Percentiles rank a stretch among this genome's conserved stretches.
These are phyloP conservation scores for Hirsutella minnesotensis DNA, from an alignment of 2,329 filamentous ascomycete species.

Conservation along the genomic window DNA sequence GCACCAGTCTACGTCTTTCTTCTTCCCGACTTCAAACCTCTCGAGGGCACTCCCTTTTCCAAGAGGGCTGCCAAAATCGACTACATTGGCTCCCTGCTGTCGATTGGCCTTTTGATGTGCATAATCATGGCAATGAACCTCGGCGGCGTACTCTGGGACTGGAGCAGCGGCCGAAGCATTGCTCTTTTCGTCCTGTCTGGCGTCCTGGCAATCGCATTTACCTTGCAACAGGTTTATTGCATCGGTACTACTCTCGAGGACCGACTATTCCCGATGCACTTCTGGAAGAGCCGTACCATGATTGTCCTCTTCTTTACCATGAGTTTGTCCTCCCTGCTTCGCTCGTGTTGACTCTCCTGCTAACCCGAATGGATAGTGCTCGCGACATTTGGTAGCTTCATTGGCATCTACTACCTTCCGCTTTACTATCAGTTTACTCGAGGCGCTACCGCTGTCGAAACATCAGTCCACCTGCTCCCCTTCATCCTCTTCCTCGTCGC, in stretches of 20 bases:
- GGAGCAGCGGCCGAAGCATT: constrained; percentile 30
- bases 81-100: constrained; percentile 29
- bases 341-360: no score
- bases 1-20: constrained; percentile 15
- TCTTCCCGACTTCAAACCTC: constrained; percentile 10
- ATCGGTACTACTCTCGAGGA: constrained; percentile 8
- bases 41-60: constrained; percentile 8
- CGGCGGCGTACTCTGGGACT: constrained; percentile 33
- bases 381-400: neutral
- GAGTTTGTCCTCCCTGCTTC: neutral
- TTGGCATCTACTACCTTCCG: neutral
- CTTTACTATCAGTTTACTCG: neutral
- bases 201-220: constrained; percentile 25
- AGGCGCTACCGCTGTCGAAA: neutral
- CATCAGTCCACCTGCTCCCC: neutral
- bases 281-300: constrained; percentile 24
- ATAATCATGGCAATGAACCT: constrained; percentile 37
- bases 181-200: constrained; percentile 29
- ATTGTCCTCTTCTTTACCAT: constrained; percentile 25
- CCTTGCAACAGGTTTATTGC: constrained; percentile 28
- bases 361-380: neutral
- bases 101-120: constrained; percentile 23
- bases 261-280: constrained; percentile 33
- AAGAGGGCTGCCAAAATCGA: constrained; percentile 24
- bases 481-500: neutral